Evolutionary conservation across 140 eudicot species (phyloP).

Genomic region (Cichorium intybus): DNA sequence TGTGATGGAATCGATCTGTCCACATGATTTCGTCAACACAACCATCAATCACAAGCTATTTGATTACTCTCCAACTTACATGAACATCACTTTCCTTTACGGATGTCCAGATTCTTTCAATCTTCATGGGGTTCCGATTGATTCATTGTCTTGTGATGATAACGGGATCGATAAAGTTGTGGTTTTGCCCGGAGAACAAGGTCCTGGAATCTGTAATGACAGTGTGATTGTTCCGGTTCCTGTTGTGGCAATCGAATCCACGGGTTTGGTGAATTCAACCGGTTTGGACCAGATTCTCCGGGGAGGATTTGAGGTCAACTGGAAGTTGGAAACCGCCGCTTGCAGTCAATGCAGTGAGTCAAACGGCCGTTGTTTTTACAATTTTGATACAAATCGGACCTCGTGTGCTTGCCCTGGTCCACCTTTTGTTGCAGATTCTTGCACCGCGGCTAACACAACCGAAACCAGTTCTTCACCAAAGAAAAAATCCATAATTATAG

Average conservation of each 20-base stretch:
- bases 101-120: constrained; percentile 52
- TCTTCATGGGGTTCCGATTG: constrained; percentile 16
- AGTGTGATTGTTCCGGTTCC: constrained; percentile 62
- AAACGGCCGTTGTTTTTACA: constrained; percentile 54
- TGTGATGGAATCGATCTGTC: constrained; percentile 39
- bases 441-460: constrained; percentile 29
- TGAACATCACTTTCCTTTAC: constrained; percentile 53
- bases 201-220: constrained; percentile 51
- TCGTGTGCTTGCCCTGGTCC: constrained; percentile 59
- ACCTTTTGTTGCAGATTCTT: constrained; percentile 30
- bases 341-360: constrained; percentile 52
- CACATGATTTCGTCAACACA: constrained; percentile 51
- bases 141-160: constrained; percentile 31
- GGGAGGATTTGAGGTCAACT: constrained; percentile 57
- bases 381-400: constrained; percentile 30
- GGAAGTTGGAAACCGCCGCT: constrained; percentile 42
- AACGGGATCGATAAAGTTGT: constrained; percentile 33
- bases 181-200: constrained; percentile 45
- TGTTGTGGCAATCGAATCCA: constrained; percentile 15
- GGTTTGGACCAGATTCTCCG: constrained; percentile 34
- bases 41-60: constrained; percentile 45
- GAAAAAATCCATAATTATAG: constrained; percentile 29
- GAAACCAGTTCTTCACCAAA: constrained; percentile 29
- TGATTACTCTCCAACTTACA: constrained; percentile 36
- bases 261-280: constrained; percentile 32